Conservation (phyloP, 2,329 filamentous ascomycete species). For the Rosellinia necatrix region DNA sequence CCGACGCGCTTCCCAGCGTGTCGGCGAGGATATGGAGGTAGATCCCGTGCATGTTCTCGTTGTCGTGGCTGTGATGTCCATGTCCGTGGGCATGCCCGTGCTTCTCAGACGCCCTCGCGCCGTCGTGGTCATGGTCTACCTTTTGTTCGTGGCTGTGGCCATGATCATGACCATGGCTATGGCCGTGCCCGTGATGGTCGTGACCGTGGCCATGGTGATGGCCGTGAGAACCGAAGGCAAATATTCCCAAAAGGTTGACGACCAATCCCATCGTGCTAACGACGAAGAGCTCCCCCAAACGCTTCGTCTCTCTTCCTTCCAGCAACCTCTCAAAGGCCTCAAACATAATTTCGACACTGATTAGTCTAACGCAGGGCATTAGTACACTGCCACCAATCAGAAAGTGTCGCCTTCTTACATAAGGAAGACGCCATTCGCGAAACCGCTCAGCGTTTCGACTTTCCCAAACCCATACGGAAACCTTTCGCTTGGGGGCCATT, state of each 20-base stretch:
- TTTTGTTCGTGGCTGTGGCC: constrained; percentile 44
- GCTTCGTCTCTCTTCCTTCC: constrained; percentile 81
- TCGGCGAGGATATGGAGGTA: constrained; percentile 95
- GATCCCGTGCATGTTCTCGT: constrained; percentile 98
- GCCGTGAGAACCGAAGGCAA: constrained; percentile 69
- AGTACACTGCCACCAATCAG: not conserved
- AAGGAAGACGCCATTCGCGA: constrained; percentile 93
- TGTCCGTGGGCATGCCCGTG: constrained; percentile 43
- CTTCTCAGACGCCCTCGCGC: constrained; percentile 30
- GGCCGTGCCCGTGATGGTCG: constrained; percentile 31
- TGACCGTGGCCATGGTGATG: constrained; percentile 39
- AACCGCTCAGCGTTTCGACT: constrained; percentile 93
- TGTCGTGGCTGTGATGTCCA: constrained; percentile 67
- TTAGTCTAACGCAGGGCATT: constrained; percentile 64
- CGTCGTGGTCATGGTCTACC: constrained; percentile 41
- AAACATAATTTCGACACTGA: constrained; percentile 94
- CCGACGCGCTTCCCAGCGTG: constrained; percentile 89
- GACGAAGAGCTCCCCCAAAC: constrained; percentile 83
- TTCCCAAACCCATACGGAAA: constrained; percentile 98
- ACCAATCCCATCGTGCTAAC: constrained; percentile 85
- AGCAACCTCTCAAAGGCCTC: constrained; percentile 88
- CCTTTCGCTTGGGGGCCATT: constrained; percentile 86
- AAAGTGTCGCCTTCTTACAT: constrained; percentile 60
- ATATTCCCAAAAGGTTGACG: constrained; percentile 91
- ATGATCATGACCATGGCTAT: constrained; percentile 56